phyloP scores from a whole-genome alignment of 176 grass and related monocot genomes.

The Alopecurus myosuroides region DNA sequence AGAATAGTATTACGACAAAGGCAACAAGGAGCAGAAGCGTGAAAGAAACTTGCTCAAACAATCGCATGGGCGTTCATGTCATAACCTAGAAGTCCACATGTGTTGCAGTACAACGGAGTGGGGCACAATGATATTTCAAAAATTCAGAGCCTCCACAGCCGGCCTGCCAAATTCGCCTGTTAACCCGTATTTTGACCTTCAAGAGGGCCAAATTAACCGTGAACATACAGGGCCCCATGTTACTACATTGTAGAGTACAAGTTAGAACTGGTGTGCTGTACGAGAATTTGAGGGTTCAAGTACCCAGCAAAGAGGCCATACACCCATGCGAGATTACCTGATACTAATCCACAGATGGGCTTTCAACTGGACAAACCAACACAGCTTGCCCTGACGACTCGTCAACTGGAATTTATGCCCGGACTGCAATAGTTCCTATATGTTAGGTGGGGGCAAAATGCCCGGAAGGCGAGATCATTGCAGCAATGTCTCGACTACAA shows the following conservation, averaged over 20 bases:
- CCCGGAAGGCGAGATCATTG: not conserved
- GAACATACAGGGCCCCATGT: not conserved
- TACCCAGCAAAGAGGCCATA: not conserved
- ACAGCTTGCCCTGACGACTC: not conserved
- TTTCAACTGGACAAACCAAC: not conserved
- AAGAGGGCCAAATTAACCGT: not conserved
- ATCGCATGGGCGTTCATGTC: too few relatives aligned
- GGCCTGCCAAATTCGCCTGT: not conserved
- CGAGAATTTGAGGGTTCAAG: not conserved
- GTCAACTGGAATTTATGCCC: not conserved
- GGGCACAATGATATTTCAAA: not conserved
- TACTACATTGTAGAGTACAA: not conserved
- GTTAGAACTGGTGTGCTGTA: not conserved
- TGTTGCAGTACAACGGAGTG: not conserved
- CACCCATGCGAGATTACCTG: not conserved
- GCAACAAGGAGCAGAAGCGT: too few relatives aligned
- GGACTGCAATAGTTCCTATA: not conserved
- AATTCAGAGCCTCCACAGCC: not conserved
- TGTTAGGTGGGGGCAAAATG: not conserved
- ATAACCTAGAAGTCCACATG: too few relatives aligned
- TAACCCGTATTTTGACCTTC: not conserved
- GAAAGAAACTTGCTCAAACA: too few relatives aligned
- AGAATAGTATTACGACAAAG: too few relatives aligned
- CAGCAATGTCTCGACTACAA: slow-evolving; percentile 48
- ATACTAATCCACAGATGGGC: not conserved